These are phyloP conservation scores for Naganishia albida DNA, from an alignment of 1,284 basidiomycete species.

Conservation along the genomic window DNA sequence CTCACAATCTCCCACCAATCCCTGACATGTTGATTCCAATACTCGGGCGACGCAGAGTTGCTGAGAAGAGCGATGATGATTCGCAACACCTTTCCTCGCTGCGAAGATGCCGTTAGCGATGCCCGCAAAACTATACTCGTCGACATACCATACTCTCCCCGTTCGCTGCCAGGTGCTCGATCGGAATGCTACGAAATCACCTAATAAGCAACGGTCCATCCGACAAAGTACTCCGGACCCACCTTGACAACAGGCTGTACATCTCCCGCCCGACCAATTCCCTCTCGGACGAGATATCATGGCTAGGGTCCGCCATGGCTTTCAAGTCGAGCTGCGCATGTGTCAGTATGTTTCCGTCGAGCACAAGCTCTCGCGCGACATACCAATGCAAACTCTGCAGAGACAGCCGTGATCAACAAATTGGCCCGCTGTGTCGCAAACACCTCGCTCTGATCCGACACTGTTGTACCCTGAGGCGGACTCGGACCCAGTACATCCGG, in stretches of 20 bases:
- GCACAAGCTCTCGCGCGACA: slow-evolving; percentile 30
- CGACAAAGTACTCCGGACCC: slow-evolving; percentile 19
- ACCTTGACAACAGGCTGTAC: slow-evolving; percentile 49
- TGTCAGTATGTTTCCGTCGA: slow-evolving; percentile 27
- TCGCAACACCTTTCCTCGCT: slow-evolving; percentile 51
- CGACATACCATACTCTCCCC: slow-evolving; percentile 47
- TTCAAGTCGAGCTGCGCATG: slow-evolving; percentile 27
- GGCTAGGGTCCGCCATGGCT: slow-evolving; percentile 11
- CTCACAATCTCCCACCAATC: slow-evolving; percentile 54
- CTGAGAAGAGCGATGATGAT: slow-evolving; percentile 51
- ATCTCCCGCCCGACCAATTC: slow-evolving; percentile 51
- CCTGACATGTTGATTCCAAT: slow-evolving; percentile 48
- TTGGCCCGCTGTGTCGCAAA: slow-evolving; percentile 42
- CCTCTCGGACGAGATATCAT: slow-evolving; percentile 43
- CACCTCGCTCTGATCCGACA: slow-evolving; percentile 36
- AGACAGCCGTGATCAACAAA: slow-evolving; percentile 50
- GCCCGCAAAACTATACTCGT: background rate
- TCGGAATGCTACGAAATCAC: slow-evolving; percentile 43
- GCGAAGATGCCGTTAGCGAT: background rate
- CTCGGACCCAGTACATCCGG: slow-evolving; percentile 40
- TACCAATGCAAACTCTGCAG: slow-evolving; percentile 53
- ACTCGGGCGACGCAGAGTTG: slow-evolving; percentile 40
- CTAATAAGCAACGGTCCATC: background rate
- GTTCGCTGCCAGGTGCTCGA: slow-evolving; percentile 53
- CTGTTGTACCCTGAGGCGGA: slow-evolving; percentile 37